phyloP scores from a whole-genome alignment of 2,329 filamentous ascomycete species.

The Colletotrichum lentis region DNA sequence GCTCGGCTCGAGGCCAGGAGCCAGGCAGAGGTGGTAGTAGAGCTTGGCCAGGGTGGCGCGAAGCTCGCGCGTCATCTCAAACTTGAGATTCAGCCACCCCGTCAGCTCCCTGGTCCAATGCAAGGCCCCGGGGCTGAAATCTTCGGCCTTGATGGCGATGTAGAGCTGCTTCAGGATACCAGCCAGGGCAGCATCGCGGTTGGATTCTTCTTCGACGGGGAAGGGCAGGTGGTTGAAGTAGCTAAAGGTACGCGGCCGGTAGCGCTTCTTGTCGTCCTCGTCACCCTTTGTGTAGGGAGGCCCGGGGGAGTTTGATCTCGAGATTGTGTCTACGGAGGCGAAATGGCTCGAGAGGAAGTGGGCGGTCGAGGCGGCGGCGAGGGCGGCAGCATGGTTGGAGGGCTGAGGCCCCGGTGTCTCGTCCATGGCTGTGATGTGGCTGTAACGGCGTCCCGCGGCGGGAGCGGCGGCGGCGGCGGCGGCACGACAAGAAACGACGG shows the following conservation, averaged over 20 bases:
- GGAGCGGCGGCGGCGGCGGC: background rate
- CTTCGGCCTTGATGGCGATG: constrained; percentile 87
- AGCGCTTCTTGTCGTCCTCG: constrained; percentile 68
- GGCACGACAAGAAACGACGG: background rate
- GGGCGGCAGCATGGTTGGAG: constrained; percentile 46
- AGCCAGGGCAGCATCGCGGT: constrained; percentile 80
- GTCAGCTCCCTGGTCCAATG: constrained; percentile 98
- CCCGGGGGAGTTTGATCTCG: constrained; percentile 86
- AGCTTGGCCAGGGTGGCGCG: constrained; percentile 85
- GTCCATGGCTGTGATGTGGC: constrained; percentile 43
- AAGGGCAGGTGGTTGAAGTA: constrained; percentile 94
- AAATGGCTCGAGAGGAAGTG: constrained; percentile 52
- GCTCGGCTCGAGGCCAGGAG: constrained; percentile 83
- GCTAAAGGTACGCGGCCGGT: constrained; percentile 88
- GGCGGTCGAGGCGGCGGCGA: constrained; percentile 47
- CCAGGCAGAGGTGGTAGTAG: constrained; percentile 92
- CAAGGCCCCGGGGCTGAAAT: constrained; percentile 90
- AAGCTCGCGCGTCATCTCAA: constrained; percentile 88
- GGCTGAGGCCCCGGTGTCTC: constrained; percentile 46
- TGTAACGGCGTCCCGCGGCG: background rate
- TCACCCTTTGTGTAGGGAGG: constrained; percentile 60
- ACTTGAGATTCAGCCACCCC: constrained; percentile 95
- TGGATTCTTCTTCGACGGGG: constrained; percentile 78
- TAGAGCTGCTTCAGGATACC: constrained; percentile 95
- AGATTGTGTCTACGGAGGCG: constrained; percentile 71